Base-by-base conservation (phyloP, 2,329 filamentous ascomycete species). In the Aspergillus transmontanensis region DNA sequence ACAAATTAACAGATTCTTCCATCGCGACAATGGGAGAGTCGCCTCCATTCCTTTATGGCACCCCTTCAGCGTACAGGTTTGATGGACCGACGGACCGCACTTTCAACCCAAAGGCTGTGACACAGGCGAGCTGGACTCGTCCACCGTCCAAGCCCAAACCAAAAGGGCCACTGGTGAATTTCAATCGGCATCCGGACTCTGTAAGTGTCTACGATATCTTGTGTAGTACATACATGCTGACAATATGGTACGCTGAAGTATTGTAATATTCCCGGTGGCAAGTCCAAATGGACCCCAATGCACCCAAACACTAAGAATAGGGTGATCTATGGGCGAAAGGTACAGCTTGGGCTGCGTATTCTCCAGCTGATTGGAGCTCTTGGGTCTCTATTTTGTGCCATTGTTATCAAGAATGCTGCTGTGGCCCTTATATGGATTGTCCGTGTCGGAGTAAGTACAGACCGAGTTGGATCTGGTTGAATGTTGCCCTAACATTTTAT, bases 101-200 rank as follows among this genome's bases (percentile, higher is more conserved):
- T n/a, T 96, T 96, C 78, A 93, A 97, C 72, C 94, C 94, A 56
- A 96, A 94, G 77, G 90, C 91, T 64, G 86, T 93, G 56, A 94
- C 93, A 26, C 86, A 93, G 74, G 90, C 92, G 66, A 94, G 91
- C 79, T 91, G 87, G 82, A 82, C 87, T 72, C 85, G 87, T 14
- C 86, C 87, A 59, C 75, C 77, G 46, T 82, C 80, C 30, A 89
- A 85, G 72, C 84, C 86, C 48, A 90, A 90, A 83, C 85, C 84
- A 51, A 84, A 91, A 59, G 93, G 93, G 0, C 93, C 93, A 14
- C 80, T 96, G 67, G 80, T 97, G 66, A 86, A 90, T 64, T 90
- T 97, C 83, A 95, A 96, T 77, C 85, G 87, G 62, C 94, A 97
- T 77, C 93, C 94, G 1, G 93, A 97, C 73, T 79, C 79, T 21